These are phyloP conservation scores for Tuctoria greenei DNA, from an alignment of 176 grass and related monocot genomes.

Conservation along the genomic window DNA sequence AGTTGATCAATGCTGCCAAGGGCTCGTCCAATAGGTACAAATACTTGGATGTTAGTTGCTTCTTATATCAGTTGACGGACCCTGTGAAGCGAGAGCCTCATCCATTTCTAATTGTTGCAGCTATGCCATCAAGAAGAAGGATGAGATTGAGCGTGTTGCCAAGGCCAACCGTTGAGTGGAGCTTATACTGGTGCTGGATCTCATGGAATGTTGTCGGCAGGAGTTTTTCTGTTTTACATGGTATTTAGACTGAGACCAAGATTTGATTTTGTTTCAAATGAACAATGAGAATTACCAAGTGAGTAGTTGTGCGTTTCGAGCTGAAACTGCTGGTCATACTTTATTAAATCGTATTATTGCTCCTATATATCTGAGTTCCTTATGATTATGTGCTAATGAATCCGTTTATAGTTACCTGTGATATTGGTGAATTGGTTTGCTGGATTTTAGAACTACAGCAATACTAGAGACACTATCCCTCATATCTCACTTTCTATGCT, in stretches of 20 bases:
- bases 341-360: not conserved
- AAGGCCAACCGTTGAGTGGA: slow-evolving; percentile 73
- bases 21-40: slow-evolving; percentile 73
- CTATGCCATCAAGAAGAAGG: slow-evolving; percentile 81
- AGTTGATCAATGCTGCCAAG: slow-evolving; percentile 74
- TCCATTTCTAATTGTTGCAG: slow-evolving; percentile 1
- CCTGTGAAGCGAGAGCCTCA: not conserved
- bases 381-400: not conserved
- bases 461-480: not conserved
- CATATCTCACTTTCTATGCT: too few species aligned
- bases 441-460: not conserved
- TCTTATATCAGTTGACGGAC: not conserved
- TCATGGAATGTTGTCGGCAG: not conserved
- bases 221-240: not conserved
- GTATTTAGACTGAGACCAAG: not conserved
- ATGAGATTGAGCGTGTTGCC: slow-evolving; percentile 81
- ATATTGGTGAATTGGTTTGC: not conserved
- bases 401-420: not conserved
- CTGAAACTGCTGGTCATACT: not conserved
- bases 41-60: not conserved
- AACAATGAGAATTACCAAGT: not conserved
- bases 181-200: slow-evolving; percentile 30
- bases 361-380: not conserved
- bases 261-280: slow-evolving; percentile 18
- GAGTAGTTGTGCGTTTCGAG: not conserved